phyloP scores from a whole-genome alignment of 2,329 filamentous ascomycete species.

The Chalara sp. region DNA sequence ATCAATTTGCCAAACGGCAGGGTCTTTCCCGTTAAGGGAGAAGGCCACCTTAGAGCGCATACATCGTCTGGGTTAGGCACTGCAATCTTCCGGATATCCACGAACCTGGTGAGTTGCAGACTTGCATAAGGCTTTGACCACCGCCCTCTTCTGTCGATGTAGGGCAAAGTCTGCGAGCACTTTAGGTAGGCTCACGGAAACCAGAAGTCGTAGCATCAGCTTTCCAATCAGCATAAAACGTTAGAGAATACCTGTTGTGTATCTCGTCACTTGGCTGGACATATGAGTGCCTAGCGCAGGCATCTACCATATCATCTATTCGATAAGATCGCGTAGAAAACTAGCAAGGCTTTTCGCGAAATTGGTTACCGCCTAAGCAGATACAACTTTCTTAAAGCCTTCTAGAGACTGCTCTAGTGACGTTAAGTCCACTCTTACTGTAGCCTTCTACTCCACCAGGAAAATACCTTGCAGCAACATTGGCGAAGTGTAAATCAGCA shows the following conservation, averaged over 20 bases:
- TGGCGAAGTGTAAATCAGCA: conserved; percentile 24
- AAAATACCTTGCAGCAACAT: conserved; percentile 24
- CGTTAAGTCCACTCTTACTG: conserved; percentile 18
- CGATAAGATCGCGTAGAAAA: conserved; percentile 8
- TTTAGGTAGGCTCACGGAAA: conserved; percentile 9
- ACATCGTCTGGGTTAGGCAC: no score
- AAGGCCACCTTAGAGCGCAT: no score
- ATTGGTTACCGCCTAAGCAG: conserved; percentile 16
- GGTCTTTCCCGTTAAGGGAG: no score
- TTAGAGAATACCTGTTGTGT: conserved; percentile 19
- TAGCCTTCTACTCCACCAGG: conserved; percentile 16
- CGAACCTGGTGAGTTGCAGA: conserved; percentile 18
- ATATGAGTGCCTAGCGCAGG: conserved; percentile 26
- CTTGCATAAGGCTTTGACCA: conserved; percentile 24
- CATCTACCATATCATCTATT: conserved; percentile 26
- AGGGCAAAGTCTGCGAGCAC: conserved; percentile 4
- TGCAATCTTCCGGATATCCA: no score
- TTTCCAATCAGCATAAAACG: conserved; percentile 24
- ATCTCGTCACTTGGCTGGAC: conserved; percentile 23
- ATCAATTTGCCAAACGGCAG: no score
- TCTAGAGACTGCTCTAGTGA: conserved; percentile 21
- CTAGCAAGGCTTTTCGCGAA: conserved; percentile 13
- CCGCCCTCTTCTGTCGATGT: conserved; percentile 19
- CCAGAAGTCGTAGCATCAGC: conserved; percentile 14
- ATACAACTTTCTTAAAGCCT: conserved; percentile 21